These are phyloP conservation scores for Pleodorina starrii DNA, from an alignment of 139 green algal species.

Conservation along the genomic window DNA sequence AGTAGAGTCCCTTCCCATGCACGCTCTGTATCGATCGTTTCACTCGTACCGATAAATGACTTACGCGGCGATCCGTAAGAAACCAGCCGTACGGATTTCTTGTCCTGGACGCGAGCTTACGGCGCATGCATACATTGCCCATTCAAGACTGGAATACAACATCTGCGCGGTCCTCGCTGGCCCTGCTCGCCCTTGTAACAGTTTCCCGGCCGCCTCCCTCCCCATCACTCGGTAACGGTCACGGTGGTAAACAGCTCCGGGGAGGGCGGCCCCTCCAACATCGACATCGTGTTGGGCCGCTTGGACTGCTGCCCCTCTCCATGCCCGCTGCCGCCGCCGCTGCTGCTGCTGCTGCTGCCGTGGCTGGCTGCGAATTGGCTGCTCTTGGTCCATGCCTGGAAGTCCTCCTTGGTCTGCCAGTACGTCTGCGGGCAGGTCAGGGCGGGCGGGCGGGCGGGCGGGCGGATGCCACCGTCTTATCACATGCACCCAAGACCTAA, in stretches of 20 bases:
- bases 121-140: too few species aligned
- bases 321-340: neutral
- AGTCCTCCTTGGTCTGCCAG: conserved; percentile 60
- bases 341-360: neutral
- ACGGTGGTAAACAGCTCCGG: conserved; percentile 51
- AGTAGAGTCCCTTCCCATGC: neutral
- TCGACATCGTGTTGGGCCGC: conserved; percentile 46
- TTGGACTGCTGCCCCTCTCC: conserved; percentile 17
- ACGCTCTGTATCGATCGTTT: neutral
- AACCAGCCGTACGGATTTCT: neutral
- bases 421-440: conserved; percentile 13
- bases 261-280: conserved; percentile 56
- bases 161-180: too few species aligned
- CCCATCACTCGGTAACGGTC: conserved; percentile 58
- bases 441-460: too few species aligned
- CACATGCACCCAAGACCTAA: too few species aligned
- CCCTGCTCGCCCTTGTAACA: too few species aligned
- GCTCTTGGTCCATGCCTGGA: conserved; percentile 55
- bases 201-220: too few species aligned
- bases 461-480: too few species aligned
- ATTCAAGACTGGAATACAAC: too few species aligned
- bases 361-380: conserved; percentile 38
- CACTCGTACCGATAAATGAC: neutral
- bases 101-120: neutral
- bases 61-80: neutral